Percentiles rank a stretch among this genome's conserved stretches.
phyloP scores from a whole-genome alignment of 2,329 filamentous ascomycete species.

The Pseudogymnoascus sp. region DNA sequence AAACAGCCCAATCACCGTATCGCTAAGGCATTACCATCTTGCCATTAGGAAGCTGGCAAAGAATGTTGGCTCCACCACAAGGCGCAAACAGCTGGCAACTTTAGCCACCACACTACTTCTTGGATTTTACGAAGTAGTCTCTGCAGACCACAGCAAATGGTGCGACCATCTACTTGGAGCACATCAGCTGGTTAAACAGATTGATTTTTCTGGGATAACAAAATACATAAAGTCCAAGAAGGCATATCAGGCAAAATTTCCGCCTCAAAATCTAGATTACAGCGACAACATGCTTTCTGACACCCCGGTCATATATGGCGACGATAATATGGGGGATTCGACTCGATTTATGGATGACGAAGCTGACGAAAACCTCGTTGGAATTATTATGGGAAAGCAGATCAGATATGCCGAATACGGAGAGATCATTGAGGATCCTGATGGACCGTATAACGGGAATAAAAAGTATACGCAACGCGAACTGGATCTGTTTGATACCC shows the following conservation, averaged over 20 bases:
- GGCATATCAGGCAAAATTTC: conserved; percentile 25
- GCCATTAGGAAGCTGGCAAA: conserved; percentile 70
- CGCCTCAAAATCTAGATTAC: conserved; percentile 29
- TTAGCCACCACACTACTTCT: conserved; percentile 82
- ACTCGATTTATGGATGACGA: conserved; percentile 24
- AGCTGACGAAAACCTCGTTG: conserved; percentile 49
- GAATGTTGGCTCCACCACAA: conserved; percentile 60
- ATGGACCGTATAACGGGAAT: conserved; percentile 4
- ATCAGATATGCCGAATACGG: conserved; percentile 52
- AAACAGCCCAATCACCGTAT: conserved; percentile 63
- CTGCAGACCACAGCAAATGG: conserved; percentile 92
- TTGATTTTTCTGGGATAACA: conserved; percentile 68
- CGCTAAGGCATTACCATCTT: conserved; percentile 86
- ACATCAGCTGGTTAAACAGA: conserved; percentile 71
- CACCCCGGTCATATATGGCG: conserved; percentile 11
- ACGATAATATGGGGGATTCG: conserved; percentile 18
- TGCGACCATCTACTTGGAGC: conserved; percentile 84
- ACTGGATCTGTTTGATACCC: conserved; percentile 68
- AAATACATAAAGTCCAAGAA: conserved; percentile 59
- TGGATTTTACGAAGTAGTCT: conserved; percentile 90
- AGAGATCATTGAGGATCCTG: conserved; percentile 30
- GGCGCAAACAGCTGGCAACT: conserved; percentile 68
- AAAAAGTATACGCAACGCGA: conserved; percentile 41
- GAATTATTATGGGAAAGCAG: conserved; percentile 46
- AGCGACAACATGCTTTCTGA: conserved; percentile 23